Evolutionary conservation across 129 eudicot species (phyloP).

Genomic region (Cynara cardunculus): DNA sequence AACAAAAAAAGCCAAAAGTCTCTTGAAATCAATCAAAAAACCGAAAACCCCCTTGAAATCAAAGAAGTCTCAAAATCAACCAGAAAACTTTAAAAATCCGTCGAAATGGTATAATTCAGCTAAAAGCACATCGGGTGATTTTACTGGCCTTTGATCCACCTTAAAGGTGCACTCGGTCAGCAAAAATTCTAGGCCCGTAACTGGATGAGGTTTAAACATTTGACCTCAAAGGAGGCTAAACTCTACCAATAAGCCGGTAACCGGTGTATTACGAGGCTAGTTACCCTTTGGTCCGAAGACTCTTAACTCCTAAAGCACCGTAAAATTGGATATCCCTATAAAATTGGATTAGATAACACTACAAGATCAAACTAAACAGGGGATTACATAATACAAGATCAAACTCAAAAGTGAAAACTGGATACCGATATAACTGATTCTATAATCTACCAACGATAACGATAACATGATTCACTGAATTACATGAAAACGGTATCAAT

Average conservation of each 20-base stretch:
- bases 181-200: not conserved
- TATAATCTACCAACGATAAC: not conserved
- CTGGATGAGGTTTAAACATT: not conserved
- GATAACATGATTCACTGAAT: conserved; percentile 19
- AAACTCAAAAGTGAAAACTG: conserved; percentile 23
- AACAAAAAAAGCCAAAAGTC: too few relatives aligned
- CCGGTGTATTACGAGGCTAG: not conserved
- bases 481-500: conserved; percentile 13
- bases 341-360: not conserved
- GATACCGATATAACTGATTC: conserved; percentile 12
- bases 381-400: conserved; percentile 15
- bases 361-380: not conserved
- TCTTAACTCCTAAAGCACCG: not conserved
- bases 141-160: not conserved
- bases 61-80: too few relatives aligned
- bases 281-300: not conserved
- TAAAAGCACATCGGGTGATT: too few relatives aligned
- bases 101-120: too few relatives aligned
- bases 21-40: too few relatives aligned
- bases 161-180: not conserved
- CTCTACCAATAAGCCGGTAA: too few relatives aligned
- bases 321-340: not conserved
- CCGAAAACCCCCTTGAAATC: too few relatives aligned
- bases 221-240: not conserved
- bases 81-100: too few relatives aligned